phyloP scores from a whole-genome alignment of 768 basidiomycete genomes.

The Tylopilus rubrobrunneus region DNA sequence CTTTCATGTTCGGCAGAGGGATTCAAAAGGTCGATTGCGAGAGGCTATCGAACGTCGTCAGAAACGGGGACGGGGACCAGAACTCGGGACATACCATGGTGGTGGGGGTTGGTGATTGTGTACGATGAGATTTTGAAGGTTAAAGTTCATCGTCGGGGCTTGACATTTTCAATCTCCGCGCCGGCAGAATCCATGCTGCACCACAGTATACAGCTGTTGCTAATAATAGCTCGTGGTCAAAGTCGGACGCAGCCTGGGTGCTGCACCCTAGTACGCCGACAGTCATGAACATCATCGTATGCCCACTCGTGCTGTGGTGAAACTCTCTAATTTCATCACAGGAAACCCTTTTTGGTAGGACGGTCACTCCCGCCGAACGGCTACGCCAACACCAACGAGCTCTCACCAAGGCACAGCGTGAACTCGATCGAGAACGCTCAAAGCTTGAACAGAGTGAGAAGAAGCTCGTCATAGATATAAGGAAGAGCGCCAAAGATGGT shows the following conservation, averaged over 20 bases:
- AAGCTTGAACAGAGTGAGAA: conserved; percentile 97
- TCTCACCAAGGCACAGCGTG: conserved; percentile 94
- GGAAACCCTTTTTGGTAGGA: conserved; percentile 95
- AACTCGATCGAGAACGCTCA: conserved; percentile 91
- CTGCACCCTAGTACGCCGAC: conserved; percentile 16
- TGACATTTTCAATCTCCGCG: conserved; percentile 13
- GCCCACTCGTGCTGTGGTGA: neutral
- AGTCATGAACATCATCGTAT: conserved; percentile 77
- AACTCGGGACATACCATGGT: conserved; percentile 15
- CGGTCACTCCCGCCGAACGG: conserved; percentile 93
- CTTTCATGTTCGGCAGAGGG: conserved; percentile 83
- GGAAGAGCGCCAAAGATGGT: conserved; percentile 91
- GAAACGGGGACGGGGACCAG: neutral
- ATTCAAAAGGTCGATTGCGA: conserved; percentile 97
- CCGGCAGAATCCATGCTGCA: conserved; percentile 12
- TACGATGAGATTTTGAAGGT: conserved; percentile 15
- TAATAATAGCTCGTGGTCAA: neutral
- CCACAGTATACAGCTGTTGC: neutral
- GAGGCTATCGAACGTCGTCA: conserved; percentile 57
- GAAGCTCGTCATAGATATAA: conserved; percentile 94
- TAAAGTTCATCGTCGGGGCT: conserved; percentile 22
- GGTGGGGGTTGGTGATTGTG: conserved; percentile 23
- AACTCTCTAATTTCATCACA: conserved; percentile 32
- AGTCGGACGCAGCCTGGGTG: neutral
- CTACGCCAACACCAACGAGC: conserved; percentile 95